Percentiles rank a stretch among this genome's conserved stretches.
These are phyloP conservation scores for Lodderomyces orthopsilosis DNA, from an alignment of 1,139 yeast genomes.

Conservation along the genomic window DNA sequence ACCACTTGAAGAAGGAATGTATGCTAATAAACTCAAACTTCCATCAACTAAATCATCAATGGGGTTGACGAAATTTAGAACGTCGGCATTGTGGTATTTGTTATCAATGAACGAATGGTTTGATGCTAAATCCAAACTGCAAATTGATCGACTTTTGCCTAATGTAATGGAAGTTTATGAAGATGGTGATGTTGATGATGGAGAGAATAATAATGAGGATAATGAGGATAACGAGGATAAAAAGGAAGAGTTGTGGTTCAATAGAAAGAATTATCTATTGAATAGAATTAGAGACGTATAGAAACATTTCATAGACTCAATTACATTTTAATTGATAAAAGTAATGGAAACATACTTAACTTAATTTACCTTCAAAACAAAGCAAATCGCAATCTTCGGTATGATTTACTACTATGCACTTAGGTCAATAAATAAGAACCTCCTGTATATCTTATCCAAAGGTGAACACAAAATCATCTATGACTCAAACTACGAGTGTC, in stretches of 20 bases:
- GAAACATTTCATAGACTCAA: not conserved
- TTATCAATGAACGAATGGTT: constrained; percentile 76
- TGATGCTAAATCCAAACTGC: constrained; percentile 23
- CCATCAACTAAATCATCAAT: constrained; percentile 32
- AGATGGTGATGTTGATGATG: too few species aligned
- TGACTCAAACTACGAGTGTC: not conserved
- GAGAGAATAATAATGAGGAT: not conserved
- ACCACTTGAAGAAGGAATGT: constrained; percentile 29
- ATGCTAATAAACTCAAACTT: constrained; percentile 39
- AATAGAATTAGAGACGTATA: constrained; percentile 25
- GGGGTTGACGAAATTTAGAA: constrained; percentile 64
- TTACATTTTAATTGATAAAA: too few species aligned
- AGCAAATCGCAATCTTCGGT: too few species aligned
- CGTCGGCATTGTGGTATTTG: constrained; percentile 76
- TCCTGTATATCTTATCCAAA: too few species aligned
- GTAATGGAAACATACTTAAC: too few species aligned
- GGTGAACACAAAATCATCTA: not conserved
- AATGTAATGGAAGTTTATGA: constrained; percentile 25
- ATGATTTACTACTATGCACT: too few species aligned
- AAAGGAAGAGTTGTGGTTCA: constrained; percentile 32
- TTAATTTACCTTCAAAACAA: too few species aligned
- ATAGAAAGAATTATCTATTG: constrained; percentile 31
- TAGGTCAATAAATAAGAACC: too few species aligned
- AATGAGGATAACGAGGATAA: constrained; percentile 14
- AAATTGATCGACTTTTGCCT: constrained; percentile 22